Base-by-base conservation (phyloP, 2,329 filamentous ascomycete genomes). In the Calycina marina region DNA sequence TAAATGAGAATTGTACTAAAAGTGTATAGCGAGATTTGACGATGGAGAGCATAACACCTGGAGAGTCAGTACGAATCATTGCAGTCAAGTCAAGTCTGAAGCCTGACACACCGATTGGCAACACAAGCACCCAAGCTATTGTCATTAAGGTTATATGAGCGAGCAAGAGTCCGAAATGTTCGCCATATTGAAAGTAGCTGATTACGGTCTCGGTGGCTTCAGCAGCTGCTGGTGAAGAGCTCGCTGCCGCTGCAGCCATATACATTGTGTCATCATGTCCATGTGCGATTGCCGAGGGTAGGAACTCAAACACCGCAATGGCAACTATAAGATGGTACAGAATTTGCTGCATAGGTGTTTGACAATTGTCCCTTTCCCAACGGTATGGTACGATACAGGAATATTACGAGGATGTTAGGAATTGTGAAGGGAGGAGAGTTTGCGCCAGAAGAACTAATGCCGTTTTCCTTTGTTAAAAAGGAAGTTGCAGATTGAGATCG, bases 41-140 rank as follows among this genome's bases (percentile, higher is more conserved):
- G 41, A 93, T 63, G 34, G 84, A 93, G 41, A 96, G 65, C 74
- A 94, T 83, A 30, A 93, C 76, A 42, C 34, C 50, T 53, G 18
- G 18, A 36, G 49, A 13, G 25, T 29, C 14, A 18, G 27, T 17
- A 16, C 9, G 14, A 10, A 5, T 29, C 14, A 15, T 10, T 5
- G 15, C 14, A 5, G 15, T 6, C 27, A 18, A 16, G 6, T 29
- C 9, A 13, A 14, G 5, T 14, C 24, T 12, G 24, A 26, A n/a
- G n/a, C n/a, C n/a, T n/a, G n/a, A 55, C 69, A 55, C 60, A 77
- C 79, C 72, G 42, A 77, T 54, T 31, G 80, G 80, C 36, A 85
- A 60, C 35, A 80, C 49, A 22, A 84, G 62, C 18, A 76, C 60
- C 80, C 80, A 86, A 13, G 66, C 69, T 11, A 78, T 37, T 10